Conservation (phyloP, 148 eudicot genomes). For the Hydrangea macrophylla region DNA sequence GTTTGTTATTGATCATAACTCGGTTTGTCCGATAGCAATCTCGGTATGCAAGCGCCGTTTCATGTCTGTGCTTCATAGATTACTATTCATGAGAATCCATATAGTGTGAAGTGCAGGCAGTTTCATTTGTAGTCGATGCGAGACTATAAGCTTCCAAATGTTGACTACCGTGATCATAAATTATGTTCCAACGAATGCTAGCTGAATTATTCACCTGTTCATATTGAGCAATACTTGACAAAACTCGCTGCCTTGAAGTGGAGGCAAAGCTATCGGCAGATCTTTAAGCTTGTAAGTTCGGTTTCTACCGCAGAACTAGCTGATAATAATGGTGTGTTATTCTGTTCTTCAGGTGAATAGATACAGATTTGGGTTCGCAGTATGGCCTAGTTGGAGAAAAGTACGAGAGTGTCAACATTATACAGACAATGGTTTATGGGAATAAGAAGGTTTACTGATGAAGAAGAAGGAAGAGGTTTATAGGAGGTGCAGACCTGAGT, state of each 20-base stretch:
- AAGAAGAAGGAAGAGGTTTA: not conserved
- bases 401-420: not conserved
- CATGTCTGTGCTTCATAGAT: too few relatives aligned
- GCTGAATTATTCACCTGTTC: not conserved
- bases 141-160: not conserved
- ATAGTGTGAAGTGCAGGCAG: not conserved
- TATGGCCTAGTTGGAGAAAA: not conserved
- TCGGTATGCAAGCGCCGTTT: too few relatives aligned
- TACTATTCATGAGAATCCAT: not conserved
- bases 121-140: not conserved
- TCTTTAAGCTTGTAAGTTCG: not conserved
- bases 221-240: not conserved
- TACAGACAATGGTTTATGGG: not conserved
- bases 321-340: not conserved
- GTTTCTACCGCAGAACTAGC: not conserved
- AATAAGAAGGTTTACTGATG: not conserved
- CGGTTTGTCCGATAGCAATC: too few relatives aligned
- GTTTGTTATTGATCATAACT: too few relatives aligned
- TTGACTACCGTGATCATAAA: not conserved
- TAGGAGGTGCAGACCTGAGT: not conserved
- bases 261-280: not conserved
- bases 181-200: not conserved
- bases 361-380: not conserved
- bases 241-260: too few relatives aligned
- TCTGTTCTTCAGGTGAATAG: not conserved